Evolutionary conservation across 2,329 filamentous ascomycete species (phyloP).

Genomic region (Ceratocystis alfenasii): DNA sequence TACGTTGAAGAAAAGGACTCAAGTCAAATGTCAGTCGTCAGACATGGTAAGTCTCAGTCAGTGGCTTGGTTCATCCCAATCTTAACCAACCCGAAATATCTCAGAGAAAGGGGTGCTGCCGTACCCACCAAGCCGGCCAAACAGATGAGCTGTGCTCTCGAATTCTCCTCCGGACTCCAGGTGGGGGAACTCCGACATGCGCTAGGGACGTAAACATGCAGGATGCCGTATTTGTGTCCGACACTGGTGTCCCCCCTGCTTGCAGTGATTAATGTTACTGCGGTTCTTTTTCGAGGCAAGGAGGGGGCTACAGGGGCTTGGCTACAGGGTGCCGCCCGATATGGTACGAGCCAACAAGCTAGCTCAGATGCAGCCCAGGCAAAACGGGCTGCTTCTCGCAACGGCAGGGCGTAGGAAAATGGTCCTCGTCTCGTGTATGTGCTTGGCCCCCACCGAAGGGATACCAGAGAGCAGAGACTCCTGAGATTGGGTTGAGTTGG

Average conservation of each 20-base stretch:
- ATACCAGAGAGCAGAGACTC: too few species aligned
- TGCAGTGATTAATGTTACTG: not conserved
- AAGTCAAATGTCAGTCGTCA: not conserved
- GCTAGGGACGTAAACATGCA: not conserved
- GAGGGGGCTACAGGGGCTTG: not conserved
- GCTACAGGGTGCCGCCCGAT: not conserved
- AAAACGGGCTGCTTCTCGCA: not conserved
- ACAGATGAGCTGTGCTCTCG: not conserved
- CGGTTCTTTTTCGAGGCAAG: not conserved
- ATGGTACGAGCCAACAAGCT: not conserved
- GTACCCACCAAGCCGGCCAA: not conserved
- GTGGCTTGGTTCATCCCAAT: too few species aligned
- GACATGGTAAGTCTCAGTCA: too few species aligned
- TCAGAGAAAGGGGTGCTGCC: not conserved
- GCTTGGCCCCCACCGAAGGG: too few species aligned
- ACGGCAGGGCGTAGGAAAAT: too few species aligned
- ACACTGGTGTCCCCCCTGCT: not conserved
- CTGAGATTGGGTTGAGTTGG: too few species aligned
- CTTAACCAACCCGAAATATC: too few species aligned
- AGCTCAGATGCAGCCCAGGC: not conserved
- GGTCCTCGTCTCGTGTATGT: too few species aligned
- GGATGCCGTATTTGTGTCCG: not conserved
- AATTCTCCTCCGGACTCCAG: not conserved
- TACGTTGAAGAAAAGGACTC: not conserved
- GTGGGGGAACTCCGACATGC: not conserved